A percentile compares a stretch with the other conserved stretches of the same genome.
These are phyloP conservation scores for Phytophthora macrochlamydospora DNA, from an alignment of 352 stramenopile species.

Conservation along the genomic window DNA sequence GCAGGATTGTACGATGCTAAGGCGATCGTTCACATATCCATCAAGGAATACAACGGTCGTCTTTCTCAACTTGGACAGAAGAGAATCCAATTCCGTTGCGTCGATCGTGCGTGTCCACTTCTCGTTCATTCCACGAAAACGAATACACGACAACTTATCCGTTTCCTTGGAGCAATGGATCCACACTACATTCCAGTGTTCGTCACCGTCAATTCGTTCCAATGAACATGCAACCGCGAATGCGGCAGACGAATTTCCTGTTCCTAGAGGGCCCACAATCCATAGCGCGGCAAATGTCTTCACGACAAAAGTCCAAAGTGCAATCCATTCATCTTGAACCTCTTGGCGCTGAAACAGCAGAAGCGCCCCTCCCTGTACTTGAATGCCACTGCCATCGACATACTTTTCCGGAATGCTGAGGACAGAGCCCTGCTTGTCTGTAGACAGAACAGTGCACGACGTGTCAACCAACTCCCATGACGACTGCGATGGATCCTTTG, in stretches of 20 bases:
- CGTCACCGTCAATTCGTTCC: neutral
- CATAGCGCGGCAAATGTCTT: neutral
- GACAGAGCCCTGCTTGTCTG: neutral
- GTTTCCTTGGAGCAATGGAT: slow-evolving; percentile 8
- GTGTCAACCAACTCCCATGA: no score
- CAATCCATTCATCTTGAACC: neutral
- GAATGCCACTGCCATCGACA: neutral
- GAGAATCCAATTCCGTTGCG: neutral
- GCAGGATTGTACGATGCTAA: neutral
- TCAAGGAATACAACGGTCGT: slow-evolving; percentile 13
- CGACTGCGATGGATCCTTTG: no score
- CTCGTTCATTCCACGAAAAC: slow-evolving; percentile 3
- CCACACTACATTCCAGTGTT: slow-evolving; percentile 11
- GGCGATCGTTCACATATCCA: slow-evolving; percentile 1
- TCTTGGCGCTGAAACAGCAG: neutral
- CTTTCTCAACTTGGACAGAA: neutral
- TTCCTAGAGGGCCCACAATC: slow-evolving; percentile 7
- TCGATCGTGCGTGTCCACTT: slow-evolving; percentile 6
- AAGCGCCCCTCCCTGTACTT: neutral
- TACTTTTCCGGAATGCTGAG: neutral
- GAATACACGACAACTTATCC: slow-evolving; percentile 6
- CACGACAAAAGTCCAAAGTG: neutral
- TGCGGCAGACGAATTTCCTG: slow-evolving; percentile 9
- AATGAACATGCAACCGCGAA: slow-evolving; percentile 18
- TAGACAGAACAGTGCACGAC: no score